A percentile compares a stretch with the other conserved stretches of the same genome.
Evolutionary conservation across 495 filamentous ascomycete species (phyloP).

Genomic region (Cryomyces antarcticus): DNA sequence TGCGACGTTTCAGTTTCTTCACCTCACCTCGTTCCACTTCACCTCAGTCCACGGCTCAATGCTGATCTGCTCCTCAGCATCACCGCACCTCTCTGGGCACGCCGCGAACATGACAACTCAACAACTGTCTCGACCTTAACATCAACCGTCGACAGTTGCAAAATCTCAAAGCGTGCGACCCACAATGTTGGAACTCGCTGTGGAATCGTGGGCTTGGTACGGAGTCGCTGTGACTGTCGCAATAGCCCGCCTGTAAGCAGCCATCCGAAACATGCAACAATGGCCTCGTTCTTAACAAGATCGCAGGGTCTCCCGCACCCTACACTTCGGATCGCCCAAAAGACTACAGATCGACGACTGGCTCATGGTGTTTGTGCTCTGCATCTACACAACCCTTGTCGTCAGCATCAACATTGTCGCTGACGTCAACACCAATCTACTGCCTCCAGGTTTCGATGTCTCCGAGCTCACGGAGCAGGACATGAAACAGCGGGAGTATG

Average conservation of each 20-base stretch:
- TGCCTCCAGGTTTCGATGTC: slow-evolving; percentile 30
- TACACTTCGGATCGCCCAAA: slow-evolving; percentile 25
- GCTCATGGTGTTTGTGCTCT: slow-evolving; percentile 32
- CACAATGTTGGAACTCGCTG: slow-evolving; percentile 17
- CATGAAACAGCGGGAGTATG: slow-evolving; percentile 25
- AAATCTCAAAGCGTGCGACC: background rate
- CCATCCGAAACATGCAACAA: background rate
- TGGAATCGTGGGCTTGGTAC: slow-evolving; percentile 31
- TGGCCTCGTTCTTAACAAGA: slow-evolving; percentile 1
- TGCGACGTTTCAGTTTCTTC: too few relatives aligned
- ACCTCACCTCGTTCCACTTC: too few relatives aligned
- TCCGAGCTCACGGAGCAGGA: slow-evolving; percentile 25
- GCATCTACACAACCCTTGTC: slow-evolving; percentile 34
- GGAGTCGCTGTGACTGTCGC: slow-evolving; percentile 20
- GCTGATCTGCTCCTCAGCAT: too few relatives aligned
- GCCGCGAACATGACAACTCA: too few relatives aligned
- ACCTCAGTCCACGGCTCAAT: too few relatives aligned
- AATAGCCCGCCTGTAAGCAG: slow-evolving; percentile 22
- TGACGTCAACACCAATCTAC: slow-evolving; percentile 35
- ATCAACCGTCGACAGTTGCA: too few relatives aligned
- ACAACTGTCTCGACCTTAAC: too few relatives aligned
- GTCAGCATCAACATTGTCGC: slow-evolving; percentile 35
- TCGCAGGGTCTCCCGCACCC: slow-evolving; percentile 8
- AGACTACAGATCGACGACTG: slow-evolving; percentile 36
- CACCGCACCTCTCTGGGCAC: too few relatives aligned